Percentiles rank a stretch among this genome's conserved stretches.
These are phyloP conservation scores for Phascolomyces articulosus DNA, from an alignment of 371 early-diverging fungal species.

Conservation along the genomic window DNA sequence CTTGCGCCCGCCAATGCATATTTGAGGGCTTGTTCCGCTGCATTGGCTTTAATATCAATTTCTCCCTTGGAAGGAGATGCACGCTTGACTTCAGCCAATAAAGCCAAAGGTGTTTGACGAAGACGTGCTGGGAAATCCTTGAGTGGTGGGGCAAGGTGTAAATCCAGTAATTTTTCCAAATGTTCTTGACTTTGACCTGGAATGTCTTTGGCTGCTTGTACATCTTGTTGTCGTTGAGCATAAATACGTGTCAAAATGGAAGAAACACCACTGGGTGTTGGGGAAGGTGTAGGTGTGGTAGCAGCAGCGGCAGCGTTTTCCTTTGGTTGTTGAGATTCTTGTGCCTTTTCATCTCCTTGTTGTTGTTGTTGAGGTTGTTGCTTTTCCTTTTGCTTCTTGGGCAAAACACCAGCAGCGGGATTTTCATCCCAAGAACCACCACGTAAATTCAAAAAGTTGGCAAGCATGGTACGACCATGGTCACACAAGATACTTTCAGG, in stretches of 20 bases:
- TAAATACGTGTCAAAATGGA: conserved; percentile 74
- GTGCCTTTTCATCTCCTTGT: background rate
- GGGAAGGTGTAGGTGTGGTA: conserved; percentile 5
- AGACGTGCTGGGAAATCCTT: conserved; percentile 81
- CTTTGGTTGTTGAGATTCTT: background rate
- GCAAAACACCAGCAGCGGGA: conserved; percentile 51
- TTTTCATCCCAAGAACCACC: conserved; percentile 90
- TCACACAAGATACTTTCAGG: conserved; percentile 96
- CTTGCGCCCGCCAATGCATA: conserved; percentile 92
- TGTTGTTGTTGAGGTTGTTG: no score
- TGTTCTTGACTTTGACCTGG: conserved; percentile 79
- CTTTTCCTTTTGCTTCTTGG: conserved; percentile 27
- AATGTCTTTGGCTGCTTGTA: conserved; percentile 64
- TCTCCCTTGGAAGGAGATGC: conserved; percentile 96
- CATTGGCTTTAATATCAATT: conserved; percentile 82
- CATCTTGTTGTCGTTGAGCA: conserved; percentile 80
- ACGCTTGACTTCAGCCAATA: conserved; percentile 96
- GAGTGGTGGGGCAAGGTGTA: conserved; percentile 76
- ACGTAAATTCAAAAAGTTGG: conserved; percentile 84
- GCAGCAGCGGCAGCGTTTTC: conserved; percentile 24
- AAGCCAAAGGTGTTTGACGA: conserved; percentile 59
- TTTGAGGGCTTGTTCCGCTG: conserved; percentile 80
- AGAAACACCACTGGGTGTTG: conserved; percentile 10
- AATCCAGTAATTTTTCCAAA: conserved; percentile 67
- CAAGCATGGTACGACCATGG: conserved; percentile 83